A percentile compares a stretch with the other conserved stretches of the same genome.
Conservation (phyloP, 352 stramenopile species). For the Globisporangium solare region DNA sequence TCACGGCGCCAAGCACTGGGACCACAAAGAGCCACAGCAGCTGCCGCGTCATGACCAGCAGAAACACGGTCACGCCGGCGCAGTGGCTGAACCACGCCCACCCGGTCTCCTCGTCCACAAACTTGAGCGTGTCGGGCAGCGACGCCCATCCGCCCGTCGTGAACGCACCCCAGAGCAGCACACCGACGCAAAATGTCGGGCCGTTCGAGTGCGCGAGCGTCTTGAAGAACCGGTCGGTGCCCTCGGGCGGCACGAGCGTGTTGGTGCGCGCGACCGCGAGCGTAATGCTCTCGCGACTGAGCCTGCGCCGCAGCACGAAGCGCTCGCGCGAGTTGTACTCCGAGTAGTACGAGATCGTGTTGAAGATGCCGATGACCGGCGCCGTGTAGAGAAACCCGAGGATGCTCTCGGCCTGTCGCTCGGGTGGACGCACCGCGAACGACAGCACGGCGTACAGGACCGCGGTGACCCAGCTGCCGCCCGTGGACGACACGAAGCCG, state of each 20-base stretch:
- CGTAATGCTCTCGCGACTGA: slow-evolving; percentile 77
- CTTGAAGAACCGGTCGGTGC: slow-evolving; percentile 15
- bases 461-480: slow-evolving; percentile 66
- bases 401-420: slow-evolving; percentile 38
- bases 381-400: slow-evolving; percentile 66
- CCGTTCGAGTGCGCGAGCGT: slow-evolving; percentile 32
- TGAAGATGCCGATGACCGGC: slow-evolving; percentile 79
- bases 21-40: slow-evolving; percentile 75
- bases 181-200: slow-evolving; percentile 52
- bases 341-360: slow-evolving; percentile 82
- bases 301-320: slow-evolving; percentile 59
- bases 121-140: slow-evolving; percentile 74
- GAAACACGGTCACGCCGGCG: slow-evolving; percentile 70
- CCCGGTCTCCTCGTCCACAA: slow-evolving; percentile 78
- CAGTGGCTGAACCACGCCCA: slow-evolving; percentile 87
- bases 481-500: slow-evolving; percentile 67
- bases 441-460: slow-evolving; percentile 47
- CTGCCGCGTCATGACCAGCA: slow-evolving; percentile 68
- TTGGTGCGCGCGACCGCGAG: slow-evolving; percentile 65
- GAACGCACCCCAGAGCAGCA: slow-evolving; percentile 73
- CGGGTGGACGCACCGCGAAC: slow-evolving; percentile 48
- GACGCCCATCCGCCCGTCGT: slow-evolving; percentile 73
- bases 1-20: slow-evolving; percentile 49
- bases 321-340: slow-evolving; percentile 81
- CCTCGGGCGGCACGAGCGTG: slow-evolving; percentile 14